phyloP scores from a whole-genome alignment of 768 basidiomycete genomes.

The Mycena maculata region DNA sequence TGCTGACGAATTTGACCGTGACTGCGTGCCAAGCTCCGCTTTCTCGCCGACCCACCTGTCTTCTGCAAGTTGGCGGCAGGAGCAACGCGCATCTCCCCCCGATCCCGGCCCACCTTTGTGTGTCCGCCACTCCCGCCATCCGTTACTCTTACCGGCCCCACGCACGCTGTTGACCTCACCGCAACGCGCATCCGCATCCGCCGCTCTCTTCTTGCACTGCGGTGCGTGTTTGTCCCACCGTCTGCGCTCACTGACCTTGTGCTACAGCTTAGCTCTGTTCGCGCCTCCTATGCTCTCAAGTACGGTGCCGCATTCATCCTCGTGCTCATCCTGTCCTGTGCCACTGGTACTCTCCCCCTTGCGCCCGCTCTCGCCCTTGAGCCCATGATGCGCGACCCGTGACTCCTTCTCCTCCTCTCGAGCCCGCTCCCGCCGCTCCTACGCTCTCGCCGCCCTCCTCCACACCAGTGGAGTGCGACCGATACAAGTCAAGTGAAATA shows the following conservation, averaged over 20 bases:
- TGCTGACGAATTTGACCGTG: background rate
- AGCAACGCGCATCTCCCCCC: background rate
- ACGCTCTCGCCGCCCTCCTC: conserved; percentile 1
- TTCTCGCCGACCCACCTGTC: conserved; percentile 3
- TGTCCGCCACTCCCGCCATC: conserved; percentile 6
- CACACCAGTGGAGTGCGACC: background rate
- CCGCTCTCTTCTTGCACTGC: conserved; percentile 4
- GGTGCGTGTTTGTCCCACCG: conserved; percentile 6
- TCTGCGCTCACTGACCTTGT: conserved; percentile 7
- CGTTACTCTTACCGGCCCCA: background rate
- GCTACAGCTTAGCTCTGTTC: conserved; percentile 10
- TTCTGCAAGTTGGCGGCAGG: background rate
- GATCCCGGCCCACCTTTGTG: background rate
- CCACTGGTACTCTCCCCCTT: no score
- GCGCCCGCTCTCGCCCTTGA: no score
- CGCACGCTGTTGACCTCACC: conserved; percentile 1
- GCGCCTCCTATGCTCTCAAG: conserved; percentile 6
- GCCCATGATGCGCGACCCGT: conserved; percentile 4
- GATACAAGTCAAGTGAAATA: conserved; percentile 12
- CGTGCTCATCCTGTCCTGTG: no score
- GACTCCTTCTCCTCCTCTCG: conserved; percentile 1
- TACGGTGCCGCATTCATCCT: conserved; percentile 9
- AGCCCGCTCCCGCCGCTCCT: conserved; percentile 4
- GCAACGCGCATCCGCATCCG: conserved; percentile 1
- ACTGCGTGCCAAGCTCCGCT: no score